Percentiles rank a stretch among this genome's conserved stretches.
phyloP scores from a whole-genome alignment of 208 protist species.

The Phytomonas sp. region DNA sequence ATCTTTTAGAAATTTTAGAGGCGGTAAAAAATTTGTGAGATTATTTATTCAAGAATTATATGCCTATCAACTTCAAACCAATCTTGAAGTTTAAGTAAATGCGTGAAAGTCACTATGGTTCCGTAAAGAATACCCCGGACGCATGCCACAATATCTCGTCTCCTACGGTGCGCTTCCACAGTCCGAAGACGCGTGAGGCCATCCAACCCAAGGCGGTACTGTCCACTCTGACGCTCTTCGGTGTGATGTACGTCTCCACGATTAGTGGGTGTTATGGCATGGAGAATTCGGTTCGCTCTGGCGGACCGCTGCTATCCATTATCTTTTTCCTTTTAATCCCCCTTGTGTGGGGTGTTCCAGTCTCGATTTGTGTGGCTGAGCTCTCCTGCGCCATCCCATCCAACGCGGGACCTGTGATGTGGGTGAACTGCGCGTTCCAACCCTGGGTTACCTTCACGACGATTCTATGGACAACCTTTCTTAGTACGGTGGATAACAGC shows the following conservation, averaged over 20 bases:
- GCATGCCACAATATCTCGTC: conserved; percentile 32
- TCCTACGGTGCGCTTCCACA: conserved; percentile 67
- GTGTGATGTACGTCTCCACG: conserved; percentile 83
- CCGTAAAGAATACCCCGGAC: neutral
- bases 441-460: conserved; percentile 78
- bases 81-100: neutral
- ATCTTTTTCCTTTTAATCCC: conserved; percentile 79
- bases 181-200: conserved; percentile 26
- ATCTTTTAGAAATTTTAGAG: neutral
- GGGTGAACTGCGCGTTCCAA: conserved; percentile 84
- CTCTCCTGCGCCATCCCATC: conserved; percentile 79
- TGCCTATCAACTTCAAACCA: neutral
- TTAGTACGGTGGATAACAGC: conserved; percentile 87
- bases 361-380: conserved; percentile 84
- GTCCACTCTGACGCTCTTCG: conserved; percentile 76
- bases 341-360: conserved; percentile 81
- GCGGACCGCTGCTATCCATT: conserved; percentile 79
- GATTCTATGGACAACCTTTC: conserved; percentile 74
- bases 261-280: conserved; percentile 86
- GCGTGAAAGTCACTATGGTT: neutral
- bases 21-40: neutral
- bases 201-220: conserved; percentile 46
- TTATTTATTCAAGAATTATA: neutral
- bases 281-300: conserved; percentile 81
- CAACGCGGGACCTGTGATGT: conserved; percentile 88